A percentile compares a stretch with the other conserved stretches of the same genome.
These are phyloP conservation scores for Tetrapisispora nanseiensis DNA, from an alignment of 805 yeast species.

Conservation along the genomic window DNA sequence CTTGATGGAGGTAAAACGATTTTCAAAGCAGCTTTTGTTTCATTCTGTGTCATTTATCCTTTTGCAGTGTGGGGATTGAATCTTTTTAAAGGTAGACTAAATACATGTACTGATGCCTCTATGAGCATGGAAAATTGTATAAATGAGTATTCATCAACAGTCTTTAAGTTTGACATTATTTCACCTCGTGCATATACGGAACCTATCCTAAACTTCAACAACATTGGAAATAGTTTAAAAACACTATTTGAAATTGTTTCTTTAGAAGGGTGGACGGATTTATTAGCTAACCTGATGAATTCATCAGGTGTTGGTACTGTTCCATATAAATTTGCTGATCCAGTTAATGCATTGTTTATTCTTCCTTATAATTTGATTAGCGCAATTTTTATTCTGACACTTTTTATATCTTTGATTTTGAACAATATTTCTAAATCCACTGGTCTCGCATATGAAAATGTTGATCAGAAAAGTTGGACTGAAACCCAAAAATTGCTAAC, in stretches of 20 bases:
- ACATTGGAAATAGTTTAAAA: not conserved
- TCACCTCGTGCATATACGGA: not conserved
- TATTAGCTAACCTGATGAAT: not conserved
- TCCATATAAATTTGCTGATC: not conserved
- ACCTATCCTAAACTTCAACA: conserved; percentile 1
- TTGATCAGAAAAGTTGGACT: conserved; percentile 1
- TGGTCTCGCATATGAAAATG: conserved; percentile 1
- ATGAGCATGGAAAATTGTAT: not conserved
- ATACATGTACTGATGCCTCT: not conserved
- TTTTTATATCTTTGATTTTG: conserved; percentile 1
- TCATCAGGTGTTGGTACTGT: not conserved
- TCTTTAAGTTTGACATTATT: conserved; percentile 1
- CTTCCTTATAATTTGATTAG: conserved; percentile 1
- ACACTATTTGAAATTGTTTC: conserved; percentile 1
- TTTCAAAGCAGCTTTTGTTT: not conserved
- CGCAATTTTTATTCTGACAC: not conserved
- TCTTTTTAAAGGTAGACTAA: not conserved
- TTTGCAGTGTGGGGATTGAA: conserved; percentile 4
- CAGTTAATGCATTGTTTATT: conserved; percentile 1
- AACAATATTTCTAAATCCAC: not conserved
- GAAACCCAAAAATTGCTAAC: not conserved
- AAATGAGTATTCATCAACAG: not conserved
- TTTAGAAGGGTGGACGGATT: conserved; percentile 3
- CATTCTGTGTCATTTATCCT: conserved; percentile 2
- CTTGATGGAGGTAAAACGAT: not conserved